Conservation (phyloP, 768 basidiomycete genomes). For the Nidula microcarpa region DNA sequence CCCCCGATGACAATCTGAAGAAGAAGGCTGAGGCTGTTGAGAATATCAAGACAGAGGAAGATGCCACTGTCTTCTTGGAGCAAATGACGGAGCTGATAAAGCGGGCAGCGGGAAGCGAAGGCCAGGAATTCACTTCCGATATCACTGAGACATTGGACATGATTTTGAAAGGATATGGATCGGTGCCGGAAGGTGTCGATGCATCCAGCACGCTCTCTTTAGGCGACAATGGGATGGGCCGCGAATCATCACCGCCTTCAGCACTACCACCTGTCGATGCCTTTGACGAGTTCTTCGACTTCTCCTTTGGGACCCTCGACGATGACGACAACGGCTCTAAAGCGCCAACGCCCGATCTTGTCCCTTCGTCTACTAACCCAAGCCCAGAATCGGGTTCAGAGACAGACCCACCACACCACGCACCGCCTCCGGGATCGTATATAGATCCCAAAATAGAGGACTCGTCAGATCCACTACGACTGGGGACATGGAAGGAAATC, state of each 20-base stretch:
- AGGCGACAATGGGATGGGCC: constrained; percentile 20
- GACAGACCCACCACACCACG: constrained; percentile 44
- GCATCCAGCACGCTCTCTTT: constrained; percentile 28
- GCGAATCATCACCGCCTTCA: constrained; percentile 21
- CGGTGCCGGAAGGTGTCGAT: constrained; percentile 36
- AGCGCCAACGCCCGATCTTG: constrained; percentile 72
- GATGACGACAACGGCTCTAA: constrained; percentile 62
- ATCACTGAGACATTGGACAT: constrained; percentile 61
- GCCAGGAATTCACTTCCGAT: constrained; percentile 40
- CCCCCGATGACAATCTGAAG: constrained; percentile 45
- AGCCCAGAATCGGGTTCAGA: constrained; percentile 76
- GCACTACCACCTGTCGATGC: constrained; percentile 34
- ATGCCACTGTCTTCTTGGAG: constrained; percentile 59
- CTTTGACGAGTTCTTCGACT: constrained; percentile 66
- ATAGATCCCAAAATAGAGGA: constrained; percentile 54
- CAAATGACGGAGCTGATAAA: constrained; percentile 63
- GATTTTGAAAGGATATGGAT: constrained; percentile 55
- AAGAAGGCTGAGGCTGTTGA: constrained; percentile 38
- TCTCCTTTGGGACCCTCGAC: constrained; percentile 54
- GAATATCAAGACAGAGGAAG: constrained; percentile 64
- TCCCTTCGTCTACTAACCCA: constrained; percentile 70
- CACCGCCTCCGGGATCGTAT: constrained; percentile 29
- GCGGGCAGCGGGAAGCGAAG: constrained; percentile 41
- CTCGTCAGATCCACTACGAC: constrained; percentile 46
- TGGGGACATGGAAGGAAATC: constrained; percentile 65